Conservation (phyloP, 495 filamentous ascomycete genomes). For the Monascus purpureus region DNA sequence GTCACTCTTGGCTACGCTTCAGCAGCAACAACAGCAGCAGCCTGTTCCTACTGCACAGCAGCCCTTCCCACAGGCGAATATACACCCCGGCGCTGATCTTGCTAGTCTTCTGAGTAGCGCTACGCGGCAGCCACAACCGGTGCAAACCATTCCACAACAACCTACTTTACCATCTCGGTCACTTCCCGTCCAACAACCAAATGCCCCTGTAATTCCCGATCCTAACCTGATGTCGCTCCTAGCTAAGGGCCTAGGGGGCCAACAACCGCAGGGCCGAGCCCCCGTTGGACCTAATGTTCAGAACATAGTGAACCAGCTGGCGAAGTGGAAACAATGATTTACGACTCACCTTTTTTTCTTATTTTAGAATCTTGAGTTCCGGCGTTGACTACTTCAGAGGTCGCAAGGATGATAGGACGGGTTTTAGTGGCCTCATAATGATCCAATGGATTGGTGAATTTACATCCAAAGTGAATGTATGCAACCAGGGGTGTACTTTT, state of each 20-base stretch:
- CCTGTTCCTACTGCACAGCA: slow-evolving; percentile 28
- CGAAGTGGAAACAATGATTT: slow-evolving; percentile 45
- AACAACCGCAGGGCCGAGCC: slow-evolving; percentile 28
- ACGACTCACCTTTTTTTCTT: slow-evolving; percentile 14
- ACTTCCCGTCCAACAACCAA: slow-evolving; percentile 19
- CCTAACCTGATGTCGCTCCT: slow-evolving; percentile 33
- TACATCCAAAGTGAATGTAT: too few relatives aligned
- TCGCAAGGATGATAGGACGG: not conserved
- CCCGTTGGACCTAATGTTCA: slow-evolving; percentile 35
- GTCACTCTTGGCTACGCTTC: slow-evolving; percentile 49
- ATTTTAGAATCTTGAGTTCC: slow-evolving; percentile 6
- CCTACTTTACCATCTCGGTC: slow-evolving; percentile 21
- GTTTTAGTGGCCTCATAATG: not conserved
- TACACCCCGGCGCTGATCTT: slow-evolving; percentile 36
- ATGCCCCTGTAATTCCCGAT: slow-evolving; percentile 22
- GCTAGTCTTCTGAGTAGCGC: slow-evolving; percentile 42
- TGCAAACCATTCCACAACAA: slow-evolving; percentile 14
- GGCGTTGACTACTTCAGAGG: slow-evolving; percentile 6
- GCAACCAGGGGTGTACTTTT: too few relatives aligned
- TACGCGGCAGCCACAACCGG: slow-evolving; percentile 20
- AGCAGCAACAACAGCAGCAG: slow-evolving; percentile 29
- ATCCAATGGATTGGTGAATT: not conserved
- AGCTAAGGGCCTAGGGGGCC: slow-evolving; percentile 24
- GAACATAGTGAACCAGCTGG: slow-evolving; percentile 47
- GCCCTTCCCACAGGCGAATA: slow-evolving; percentile 19